Conservation (phyloP, 495 filamentous ascomycete genomes). For the Penicillium macrosclerotiorum region DNA sequence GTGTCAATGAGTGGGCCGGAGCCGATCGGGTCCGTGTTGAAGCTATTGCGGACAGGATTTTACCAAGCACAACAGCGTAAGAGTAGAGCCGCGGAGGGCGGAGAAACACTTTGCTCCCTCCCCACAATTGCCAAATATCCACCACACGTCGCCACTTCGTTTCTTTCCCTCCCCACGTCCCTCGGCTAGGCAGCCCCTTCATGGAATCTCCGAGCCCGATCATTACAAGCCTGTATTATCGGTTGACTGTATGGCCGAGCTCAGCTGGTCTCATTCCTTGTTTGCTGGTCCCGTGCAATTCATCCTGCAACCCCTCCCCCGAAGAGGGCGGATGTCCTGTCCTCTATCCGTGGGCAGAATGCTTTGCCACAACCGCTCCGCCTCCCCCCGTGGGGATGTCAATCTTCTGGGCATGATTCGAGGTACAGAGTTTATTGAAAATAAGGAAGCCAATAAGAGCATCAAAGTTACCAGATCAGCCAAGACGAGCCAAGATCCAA, state of each 20-base stretch:
- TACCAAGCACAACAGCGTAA: constrained; percentile 7
- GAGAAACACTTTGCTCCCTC: constrained; percentile 29
- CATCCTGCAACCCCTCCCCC: too few species aligned
- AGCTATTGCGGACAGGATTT: constrained; percentile 7
- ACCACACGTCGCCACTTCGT: background rate
- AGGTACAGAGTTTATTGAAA: background rate
- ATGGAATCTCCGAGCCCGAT: too few species aligned
- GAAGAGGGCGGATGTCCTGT: too few species aligned
- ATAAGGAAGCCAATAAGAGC: constrained; percentile 10
- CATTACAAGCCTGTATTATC: too few species aligned
- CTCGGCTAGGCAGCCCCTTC: too few species aligned
- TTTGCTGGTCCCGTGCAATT: too few species aligned
- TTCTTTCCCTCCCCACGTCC: background rate
- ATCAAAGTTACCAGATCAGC: background rate
- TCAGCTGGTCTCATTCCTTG: background rate
- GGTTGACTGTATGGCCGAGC: too few species aligned
- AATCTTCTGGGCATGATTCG: background rate
- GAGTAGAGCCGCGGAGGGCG: constrained; percentile 21
- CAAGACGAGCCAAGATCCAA: too few species aligned
- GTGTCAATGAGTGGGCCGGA: background rate
- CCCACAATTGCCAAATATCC: background rate
- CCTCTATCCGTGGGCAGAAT: constrained; percentile 24
- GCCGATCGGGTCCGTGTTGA: constrained; percentile 3
- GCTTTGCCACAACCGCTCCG: constrained; percentile 19
- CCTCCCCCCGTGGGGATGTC: constrained; percentile 21